Conservation (phyloP, 495 filamentous ascomycete species). For the Podospora comata region DNA sequence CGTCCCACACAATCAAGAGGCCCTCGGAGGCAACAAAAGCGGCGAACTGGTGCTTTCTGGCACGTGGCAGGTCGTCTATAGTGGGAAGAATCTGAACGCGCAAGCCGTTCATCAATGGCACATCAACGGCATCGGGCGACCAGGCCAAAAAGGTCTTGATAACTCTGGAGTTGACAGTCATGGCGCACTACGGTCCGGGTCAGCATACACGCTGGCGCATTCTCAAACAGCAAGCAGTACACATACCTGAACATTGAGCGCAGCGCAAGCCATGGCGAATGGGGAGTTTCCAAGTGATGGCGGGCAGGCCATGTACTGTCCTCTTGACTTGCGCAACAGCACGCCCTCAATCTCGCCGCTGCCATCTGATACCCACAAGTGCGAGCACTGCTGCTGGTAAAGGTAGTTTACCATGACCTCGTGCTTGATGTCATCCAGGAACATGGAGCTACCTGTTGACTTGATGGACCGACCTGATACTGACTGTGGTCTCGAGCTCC, state of each 20-base stretch:
- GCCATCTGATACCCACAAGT: constrained; percentile 67
- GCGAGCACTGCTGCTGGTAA: constrained; percentile 70
- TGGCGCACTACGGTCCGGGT: constrained; percentile 55
- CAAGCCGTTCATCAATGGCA: constrained; percentile 71
- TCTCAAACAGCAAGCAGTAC: neutral
- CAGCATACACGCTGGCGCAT: neutral
- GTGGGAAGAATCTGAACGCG: constrained; percentile 70
- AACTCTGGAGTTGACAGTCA: constrained; percentile 73
- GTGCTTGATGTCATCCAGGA: constrained; percentile 73
- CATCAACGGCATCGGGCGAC: constrained; percentile 67
- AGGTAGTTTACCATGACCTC: constrained; percentile 82
- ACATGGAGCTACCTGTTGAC: constrained; percentile 53
- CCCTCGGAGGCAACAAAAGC: constrained; percentile 69
- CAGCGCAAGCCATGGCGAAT: constrained; percentile 60
- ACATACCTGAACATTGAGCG: constrained; percentile 65
- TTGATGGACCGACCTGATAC: constrained; percentile 43
- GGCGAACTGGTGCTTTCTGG: constrained; percentile 71
- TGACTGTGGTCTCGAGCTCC: constrained; percentile 51
- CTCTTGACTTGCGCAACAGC: constrained; percentile 61
- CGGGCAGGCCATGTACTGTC: constrained; percentile 67
- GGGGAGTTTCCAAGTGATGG: constrained; percentile 54
- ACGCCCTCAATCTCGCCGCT: constrained; percentile 67
- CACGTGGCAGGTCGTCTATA: constrained; percentile 62
- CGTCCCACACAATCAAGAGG: constrained; percentile 72
- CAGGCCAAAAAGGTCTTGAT: constrained; percentile 71